Evolutionary conservation across 495 filamentous ascomycete species (phyloP).

Genomic region (Acidiella bohemica): DNA sequence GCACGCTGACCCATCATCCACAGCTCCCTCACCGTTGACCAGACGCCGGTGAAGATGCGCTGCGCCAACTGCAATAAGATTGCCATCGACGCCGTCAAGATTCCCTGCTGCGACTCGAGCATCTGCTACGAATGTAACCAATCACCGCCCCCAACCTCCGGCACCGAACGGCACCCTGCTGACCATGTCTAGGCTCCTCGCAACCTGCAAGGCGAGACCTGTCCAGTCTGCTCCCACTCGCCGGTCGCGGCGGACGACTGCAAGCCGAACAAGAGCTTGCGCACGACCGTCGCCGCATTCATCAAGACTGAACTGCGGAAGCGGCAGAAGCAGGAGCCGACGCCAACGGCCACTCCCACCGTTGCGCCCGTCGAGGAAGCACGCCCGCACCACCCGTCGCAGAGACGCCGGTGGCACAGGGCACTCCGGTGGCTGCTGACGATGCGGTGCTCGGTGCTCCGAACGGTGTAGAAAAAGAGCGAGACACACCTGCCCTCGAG

Average conservation of each 20-base stretch:
- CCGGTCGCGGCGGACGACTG: slow-evolving; percentile 76
- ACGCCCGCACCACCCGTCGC: too few species aligned
- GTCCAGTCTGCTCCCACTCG: slow-evolving; percentile 83
- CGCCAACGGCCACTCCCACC: slow-evolving; percentile 29
- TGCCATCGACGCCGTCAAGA: slow-evolving; percentile 76
- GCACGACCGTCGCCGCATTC: slow-evolving; percentile 80
- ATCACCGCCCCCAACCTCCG: too few species aligned
- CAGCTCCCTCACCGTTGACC: slow-evolving; percentile 70
- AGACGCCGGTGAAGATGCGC: slow-evolving; percentile 85
- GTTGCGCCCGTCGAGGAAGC: too few species aligned
- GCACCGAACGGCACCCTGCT: neutral
- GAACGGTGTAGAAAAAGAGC: too few species aligned
- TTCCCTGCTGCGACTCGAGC: slow-evolving; percentile 90
- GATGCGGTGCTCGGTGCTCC: neutral
- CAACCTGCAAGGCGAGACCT: slow-evolving; percentile 49
- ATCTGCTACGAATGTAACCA: slow-evolving; percentile 82
- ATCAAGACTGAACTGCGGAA: slow-evolving; percentile 82
- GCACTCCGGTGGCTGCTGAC: too few species aligned
- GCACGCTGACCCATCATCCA: slow-evolving; percentile 5
- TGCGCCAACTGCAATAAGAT: slow-evolving; percentile 88
- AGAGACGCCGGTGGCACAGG: too few species aligned
- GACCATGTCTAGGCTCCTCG: slow-evolving; percentile 5
- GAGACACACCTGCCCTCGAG: neutral
- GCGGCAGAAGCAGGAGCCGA: slow-evolving; percentile 34
- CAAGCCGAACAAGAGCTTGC: slow-evolving; percentile 73